phyloP scores from a whole-genome alignment of 2,329 filamentous ascomycete genomes.

The Verticillium dahliae region DNA sequence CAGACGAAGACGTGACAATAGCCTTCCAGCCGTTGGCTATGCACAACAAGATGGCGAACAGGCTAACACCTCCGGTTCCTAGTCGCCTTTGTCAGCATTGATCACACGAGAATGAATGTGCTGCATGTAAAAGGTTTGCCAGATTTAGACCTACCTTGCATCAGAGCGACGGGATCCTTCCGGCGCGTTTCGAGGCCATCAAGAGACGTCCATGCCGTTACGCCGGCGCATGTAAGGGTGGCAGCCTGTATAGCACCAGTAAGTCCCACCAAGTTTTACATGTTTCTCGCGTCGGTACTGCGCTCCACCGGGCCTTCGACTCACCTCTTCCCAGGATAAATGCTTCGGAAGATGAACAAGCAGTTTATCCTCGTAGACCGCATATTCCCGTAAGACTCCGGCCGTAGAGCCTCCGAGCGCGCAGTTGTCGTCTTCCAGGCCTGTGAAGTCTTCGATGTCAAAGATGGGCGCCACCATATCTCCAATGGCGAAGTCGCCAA shows the following conservation, averaged over 20 bases:
- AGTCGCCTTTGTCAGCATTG: not conserved
- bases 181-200: not conserved
- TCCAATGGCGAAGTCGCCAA: constrained; percentile 14
- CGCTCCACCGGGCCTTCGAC: not conserved
- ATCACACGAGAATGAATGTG: too few relatives aligned
- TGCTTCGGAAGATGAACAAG: constrained; percentile 14
- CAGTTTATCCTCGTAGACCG: constrained; percentile 11
- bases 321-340: constrained; percentile 16
- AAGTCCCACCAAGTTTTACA: not conserved
- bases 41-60: constrained; percentile 17
- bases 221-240: constrained; percentile 13
- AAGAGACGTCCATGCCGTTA: constrained; percentile 15
- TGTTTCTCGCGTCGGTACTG: too few relatives aligned
- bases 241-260: constrained; percentile 5
- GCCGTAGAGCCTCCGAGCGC: constrained; percentile 11
- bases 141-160: constrained; percentile 1
- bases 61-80: constrained; percentile 20
- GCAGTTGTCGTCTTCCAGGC: not conserved
- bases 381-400: constrained; percentile 16
- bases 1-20: constrained; percentile 21
- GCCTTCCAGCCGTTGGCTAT: constrained; percentile 15
- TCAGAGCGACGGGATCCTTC: not conserved
- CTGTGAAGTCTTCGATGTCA: constrained; percentile 7
- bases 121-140: too few relatives aligned
- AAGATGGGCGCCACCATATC: constrained; percentile 13